Base-by-base conservation (phyloP, 257 asterid genomes). In the Gentiana straminea region DNA sequence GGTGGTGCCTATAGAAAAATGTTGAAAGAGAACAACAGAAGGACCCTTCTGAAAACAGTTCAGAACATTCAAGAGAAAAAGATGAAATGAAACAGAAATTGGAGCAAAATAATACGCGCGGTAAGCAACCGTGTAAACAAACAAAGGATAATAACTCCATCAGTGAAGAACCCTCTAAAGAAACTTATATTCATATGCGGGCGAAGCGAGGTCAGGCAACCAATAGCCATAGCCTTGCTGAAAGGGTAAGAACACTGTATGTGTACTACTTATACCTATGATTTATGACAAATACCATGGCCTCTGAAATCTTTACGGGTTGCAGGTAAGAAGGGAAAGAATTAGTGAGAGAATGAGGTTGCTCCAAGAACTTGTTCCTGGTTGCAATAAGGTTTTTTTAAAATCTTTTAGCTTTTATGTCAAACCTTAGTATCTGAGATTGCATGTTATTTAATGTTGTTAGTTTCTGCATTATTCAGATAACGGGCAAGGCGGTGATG, bases 401-500 rank as follows among this genome's bases (percentile, higher is more conserved):
- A 34, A 35, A 34, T 49, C 49, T 56, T 36, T 13, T 33, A 13
- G 51, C 33, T 9, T 3, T 64, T 24, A 4, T 33, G 8, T 37
- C 46, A 38, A 38, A 54, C 55, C 15, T 48, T 47, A 5, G 35
- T 33, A 7, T 13, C 8, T 46, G 33, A 49, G 4, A 13, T 48
- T 48, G 39, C 36, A 46, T 8, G 32, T 3, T 36, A 32, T 54
- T 54, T 10, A 51, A 34, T 35, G 65, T 11, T 37, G 5, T 41
- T 62, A 57, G 55, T 3, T 7, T 12, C 52, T 43, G 10, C 55
- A 39, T 24, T 24, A 24, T 54, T 43, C 59, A 91, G 98, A 87
- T 91, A 64, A 87, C 94, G 55, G 98, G 96, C 59, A 91, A 91
- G 76, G 98, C 98, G 7, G 84, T 91, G 82, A 87, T 91, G 94